These are phyloP conservation scores for Umbelopsis sp. DNA, from an alignment of 192 early-diverging fungal species.

Conservation along the genomic window DNA sequence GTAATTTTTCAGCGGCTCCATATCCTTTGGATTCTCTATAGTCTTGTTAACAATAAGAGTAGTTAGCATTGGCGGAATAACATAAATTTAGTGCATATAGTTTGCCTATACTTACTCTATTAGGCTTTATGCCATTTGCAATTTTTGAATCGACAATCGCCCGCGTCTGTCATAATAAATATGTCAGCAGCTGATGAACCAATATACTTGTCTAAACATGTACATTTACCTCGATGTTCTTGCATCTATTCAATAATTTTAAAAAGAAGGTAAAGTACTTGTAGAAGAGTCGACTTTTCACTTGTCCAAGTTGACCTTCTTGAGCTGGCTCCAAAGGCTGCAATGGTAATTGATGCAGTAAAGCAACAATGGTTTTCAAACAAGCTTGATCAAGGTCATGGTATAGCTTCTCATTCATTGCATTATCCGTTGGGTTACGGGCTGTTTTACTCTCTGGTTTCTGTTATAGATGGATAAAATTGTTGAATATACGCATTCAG, in stretches of 20 bases:
- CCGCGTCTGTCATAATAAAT: not conserved
- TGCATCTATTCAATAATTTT: conserved; percentile 63
- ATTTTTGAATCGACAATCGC: conserved; percentile 4
- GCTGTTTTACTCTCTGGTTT: conserved; percentile 25
- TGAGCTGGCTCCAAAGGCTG: conserved; percentile 55
- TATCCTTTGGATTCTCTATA: conserved; percentile 50
- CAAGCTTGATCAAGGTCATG: conserved; percentile 75
- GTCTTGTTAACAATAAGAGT: conserved; percentile 23
- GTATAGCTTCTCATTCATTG: conserved; percentile 59
- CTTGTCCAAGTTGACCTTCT: conserved; percentile 51
- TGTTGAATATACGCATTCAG: not conserved
- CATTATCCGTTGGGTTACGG: not conserved
- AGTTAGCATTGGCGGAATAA: not conserved
- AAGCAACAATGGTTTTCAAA: conserved; percentile 66
- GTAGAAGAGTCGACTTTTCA: conserved; percentile 65
- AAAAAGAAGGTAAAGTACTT: conserved; percentile 78
- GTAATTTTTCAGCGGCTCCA: conserved; percentile 59
- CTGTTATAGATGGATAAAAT: not conserved
- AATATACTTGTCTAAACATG: not conserved
- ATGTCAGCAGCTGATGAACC: not conserved
- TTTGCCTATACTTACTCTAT: not conserved
- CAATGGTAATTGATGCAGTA: conserved; percentile 70
- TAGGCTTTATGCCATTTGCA: conserved; percentile 3
- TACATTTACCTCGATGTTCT: conserved; percentile 46
- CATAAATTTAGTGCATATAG: not conserved